Evolutionary conservation across 176 grass and related monocot species (phyloP).

Genomic region (Juncus effusus): DNA sequence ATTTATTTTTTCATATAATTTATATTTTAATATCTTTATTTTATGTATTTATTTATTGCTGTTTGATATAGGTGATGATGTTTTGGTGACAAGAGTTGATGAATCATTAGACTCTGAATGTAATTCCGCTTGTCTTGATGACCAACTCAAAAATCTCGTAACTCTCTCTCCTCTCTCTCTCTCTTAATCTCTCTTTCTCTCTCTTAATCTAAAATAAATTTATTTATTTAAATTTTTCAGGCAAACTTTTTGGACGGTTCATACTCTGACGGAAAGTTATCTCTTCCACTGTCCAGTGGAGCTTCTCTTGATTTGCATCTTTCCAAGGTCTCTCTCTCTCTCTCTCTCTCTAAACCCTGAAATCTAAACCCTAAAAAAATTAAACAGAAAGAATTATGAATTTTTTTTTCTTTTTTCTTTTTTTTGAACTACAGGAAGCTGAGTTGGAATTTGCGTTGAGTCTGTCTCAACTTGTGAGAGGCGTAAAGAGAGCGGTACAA

Average conservation of each 20-base stretch:
- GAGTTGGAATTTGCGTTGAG: constrained; percentile 70
- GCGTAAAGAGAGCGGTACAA: constrained; percentile 46
- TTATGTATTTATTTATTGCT: constrained; percentile 26
- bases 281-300: constrained; percentile 68
- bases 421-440: constrained; percentile 51
- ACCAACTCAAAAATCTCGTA: constrained; percentile 67
- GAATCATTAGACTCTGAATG: constrained; percentile 48
- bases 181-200: background rate
- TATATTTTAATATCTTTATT: background rate
- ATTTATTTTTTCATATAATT: constrained; percentile 19
- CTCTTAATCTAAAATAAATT: constrained; percentile 1
- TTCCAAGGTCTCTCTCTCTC: constrained; percentile 52
- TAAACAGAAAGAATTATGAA: too few relatives aligned
- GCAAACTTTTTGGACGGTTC: constrained; percentile 74
- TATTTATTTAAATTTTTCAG: constrained; percentile 33
- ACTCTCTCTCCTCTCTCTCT: constrained; percentile 6
- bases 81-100: constrained; percentile 62
- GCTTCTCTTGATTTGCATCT: constrained; percentile 55
- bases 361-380: too few relatives aligned
- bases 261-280: constrained; percentile 61
- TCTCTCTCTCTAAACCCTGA: constrained; percentile 14
- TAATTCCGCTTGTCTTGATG: constrained; percentile 55
- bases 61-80: constrained; percentile 53
- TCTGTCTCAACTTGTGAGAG: constrained; percentile 63
- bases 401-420: background rate